Percentiles rank a stretch among this genome's conserved stretches.
Evolutionary conservation across 352 stramenopile species (phyloP).

Genomic region (Globisporangium mamillatum): DNA sequence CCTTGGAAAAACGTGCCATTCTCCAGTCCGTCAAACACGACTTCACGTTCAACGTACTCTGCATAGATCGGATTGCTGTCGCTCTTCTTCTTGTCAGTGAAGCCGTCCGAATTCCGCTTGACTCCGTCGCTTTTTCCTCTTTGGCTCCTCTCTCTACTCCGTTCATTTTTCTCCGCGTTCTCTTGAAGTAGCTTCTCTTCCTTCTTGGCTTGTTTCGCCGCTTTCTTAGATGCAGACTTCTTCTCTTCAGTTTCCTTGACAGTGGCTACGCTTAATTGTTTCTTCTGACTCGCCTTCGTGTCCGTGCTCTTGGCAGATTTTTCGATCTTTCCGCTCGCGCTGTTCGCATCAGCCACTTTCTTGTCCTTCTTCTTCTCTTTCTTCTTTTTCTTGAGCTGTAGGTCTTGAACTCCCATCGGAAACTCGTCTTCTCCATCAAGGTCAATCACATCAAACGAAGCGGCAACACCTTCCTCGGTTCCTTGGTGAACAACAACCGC

Average conservation of each 20-base stretch:
- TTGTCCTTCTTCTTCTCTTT: not conserved
- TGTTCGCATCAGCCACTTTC: not conserved
- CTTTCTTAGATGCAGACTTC: not conserved
- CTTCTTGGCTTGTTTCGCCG: conserved; percentile 13
- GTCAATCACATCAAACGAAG: not conserved
- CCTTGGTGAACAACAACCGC: not conserved
- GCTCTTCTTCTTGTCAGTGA: conserved; percentile 10
- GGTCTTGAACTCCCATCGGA: not conserved
- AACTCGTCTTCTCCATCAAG: not conserved
- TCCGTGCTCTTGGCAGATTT: not conserved
- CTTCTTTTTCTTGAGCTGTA: not conserved
- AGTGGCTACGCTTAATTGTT: not conserved
- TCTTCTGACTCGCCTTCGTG: not conserved
- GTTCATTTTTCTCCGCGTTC: conserved; percentile 12
- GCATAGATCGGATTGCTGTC: conserved; percentile 22
- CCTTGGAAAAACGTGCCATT: conserved; percentile 46
- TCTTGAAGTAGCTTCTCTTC: conserved; percentile 21
- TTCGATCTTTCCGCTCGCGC: not conserved
- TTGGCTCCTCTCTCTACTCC: conserved; percentile 1
- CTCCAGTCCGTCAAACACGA: conserved; percentile 33
- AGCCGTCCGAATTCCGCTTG: not conserved
- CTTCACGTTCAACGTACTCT: conserved; percentile 37
- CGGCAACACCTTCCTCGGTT: not conserved
- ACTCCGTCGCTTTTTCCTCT: not conserved
- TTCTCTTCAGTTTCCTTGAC: not conserved